Percentiles rank a stretch among this genome's conserved stretches.
phyloP scores from a whole-genome alignment of 768 basidiomycete genomes.

The Cytidiella melzeri region DNA sequence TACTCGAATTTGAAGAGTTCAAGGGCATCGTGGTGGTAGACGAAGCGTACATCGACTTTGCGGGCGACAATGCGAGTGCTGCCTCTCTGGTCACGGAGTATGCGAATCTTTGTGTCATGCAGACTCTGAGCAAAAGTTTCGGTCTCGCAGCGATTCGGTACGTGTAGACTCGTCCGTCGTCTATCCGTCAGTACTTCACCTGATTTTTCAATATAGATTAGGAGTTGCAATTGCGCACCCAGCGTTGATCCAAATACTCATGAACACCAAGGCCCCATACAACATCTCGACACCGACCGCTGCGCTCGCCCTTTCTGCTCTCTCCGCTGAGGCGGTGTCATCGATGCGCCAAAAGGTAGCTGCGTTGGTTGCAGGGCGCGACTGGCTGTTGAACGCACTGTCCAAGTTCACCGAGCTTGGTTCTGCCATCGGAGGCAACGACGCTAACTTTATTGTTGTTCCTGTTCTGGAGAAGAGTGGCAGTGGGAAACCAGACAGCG shows the following conservation, averaged over 20 bases:
- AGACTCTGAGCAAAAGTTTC: slow-evolving; percentile 95
- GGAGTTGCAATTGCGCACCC: slow-evolving; percentile 90
- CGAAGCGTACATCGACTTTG: slow-evolving; percentile 97
- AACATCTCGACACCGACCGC: slow-evolving; percentile 92
- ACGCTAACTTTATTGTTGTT: slow-evolving; percentile 88
- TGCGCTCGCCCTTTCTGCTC: slow-evolving; percentile 69
- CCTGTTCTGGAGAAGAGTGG: slow-evolving; percentile 55
- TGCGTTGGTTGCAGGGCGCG: slow-evolving; percentile 54
- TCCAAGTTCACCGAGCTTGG: slow-evolving; percentile 52
- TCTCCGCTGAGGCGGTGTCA: slow-evolving; percentile 56
- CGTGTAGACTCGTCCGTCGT: slow-evolving; percentile 21
- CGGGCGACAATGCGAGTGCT: slow-evolving; percentile 54
- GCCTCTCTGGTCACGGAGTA: slow-evolving; percentile 71
- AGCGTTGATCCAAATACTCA: slow-evolving; percentile 82
- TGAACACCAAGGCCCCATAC: slow-evolving; percentile 97
- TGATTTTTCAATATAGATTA: slow-evolving; percentile 41
- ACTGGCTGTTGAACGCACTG: slow-evolving; percentile 45
- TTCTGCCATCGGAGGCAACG: slow-evolving; percentile 64
- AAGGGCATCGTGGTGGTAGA: slow-evolving; percentile 92
- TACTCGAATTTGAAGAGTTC: slow-evolving; percentile 77
- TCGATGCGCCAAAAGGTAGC: slow-evolving; percentile 61
- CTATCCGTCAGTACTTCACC: background rate
- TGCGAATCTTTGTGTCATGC: slow-evolving; percentile 89
- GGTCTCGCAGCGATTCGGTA: slow-evolving; percentile 94
- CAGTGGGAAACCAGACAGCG: slow-evolving; percentile 45